Evolutionary conservation across 2,329 filamentous ascomycete genomes (phyloP).

Genomic region (Aspergillus sp.): DNA sequence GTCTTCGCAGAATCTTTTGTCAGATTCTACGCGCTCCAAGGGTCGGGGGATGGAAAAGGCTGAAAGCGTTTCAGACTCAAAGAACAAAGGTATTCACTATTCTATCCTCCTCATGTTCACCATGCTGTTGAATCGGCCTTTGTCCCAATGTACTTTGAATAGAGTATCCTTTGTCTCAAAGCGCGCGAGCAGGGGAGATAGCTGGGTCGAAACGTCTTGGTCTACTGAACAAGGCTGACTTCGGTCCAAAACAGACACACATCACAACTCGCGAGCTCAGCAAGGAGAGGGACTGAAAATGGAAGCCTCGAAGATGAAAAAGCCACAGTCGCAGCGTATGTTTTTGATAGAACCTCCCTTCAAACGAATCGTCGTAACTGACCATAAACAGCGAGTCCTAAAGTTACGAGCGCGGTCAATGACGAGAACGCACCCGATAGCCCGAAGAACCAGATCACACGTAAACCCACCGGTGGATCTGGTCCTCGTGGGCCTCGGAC

Average conservation of each 20-base stretch:
- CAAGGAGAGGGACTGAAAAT: too few species aligned
- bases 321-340: neutral
- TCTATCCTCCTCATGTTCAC: too few species aligned
- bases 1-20: slow-evolving; percentile 3
- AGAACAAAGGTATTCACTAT: neutral
- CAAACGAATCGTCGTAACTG: too few species aligned
- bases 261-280: too few species aligned
- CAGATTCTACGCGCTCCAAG: neutral
- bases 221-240: too few species aligned
- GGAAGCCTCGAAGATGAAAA: neutral
- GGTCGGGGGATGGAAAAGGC: neutral
- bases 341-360: too few species aligned
- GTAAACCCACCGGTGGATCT: neutral
- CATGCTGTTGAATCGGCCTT: too few species aligned
- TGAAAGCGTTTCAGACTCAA: neutral
- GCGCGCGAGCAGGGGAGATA: too few species aligned
- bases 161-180: too few species aligned
- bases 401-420: neutral
- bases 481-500: slow-evolving; percentile 3
- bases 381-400: neutral
- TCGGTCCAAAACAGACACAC: too few species aligned
- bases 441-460: neutral
- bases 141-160: too few species aligned
- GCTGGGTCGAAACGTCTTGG: too few species aligned
- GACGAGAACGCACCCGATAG: neutral